Base-by-base conservation (phyloP, 768 basidiomycete species). In the Piloderma croceum region DNA sequence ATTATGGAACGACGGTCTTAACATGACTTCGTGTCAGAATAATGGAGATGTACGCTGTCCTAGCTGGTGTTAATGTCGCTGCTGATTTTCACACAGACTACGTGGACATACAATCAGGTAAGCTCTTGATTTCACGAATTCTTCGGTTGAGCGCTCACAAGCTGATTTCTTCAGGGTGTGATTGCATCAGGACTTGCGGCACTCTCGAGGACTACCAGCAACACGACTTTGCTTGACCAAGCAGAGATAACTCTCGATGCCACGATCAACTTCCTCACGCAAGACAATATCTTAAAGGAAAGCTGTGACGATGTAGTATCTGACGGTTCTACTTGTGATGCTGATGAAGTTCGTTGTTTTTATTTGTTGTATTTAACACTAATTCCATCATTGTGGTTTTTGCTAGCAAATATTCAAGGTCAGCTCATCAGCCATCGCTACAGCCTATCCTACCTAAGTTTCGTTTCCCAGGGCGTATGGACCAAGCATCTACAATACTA, bases 61-160 rank as follows among this genome's bases (percentile, higher is more conserved):
- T 45, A 5, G 23, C 37, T 19, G 11, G 13, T 42, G 17, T 17
- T 17, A 19, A 15, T 15, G 11, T 34, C 17, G 17, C 19, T 27
- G 3, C 4, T 36, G 43, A 18, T 34, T 35, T 7, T 18, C 27
- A 7, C 40, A 19, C 43, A 75, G 70, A 77, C 74, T 4, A 68
- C 75, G 2, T 77, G 77, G 77, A 76, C 71, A 0, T 79, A 79
- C 50, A 77, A 79, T 46, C 76, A 77, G 50, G 75, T 72, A 44
- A 27, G 47, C 42, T 31, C 7, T 32, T 25, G 17, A n/a, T 37
- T 36, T 7, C 23, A 35, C 34, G 6, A 20, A 3, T 12, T 17
- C 9, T 17, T 32, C 38, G 27, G 29, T n/a, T 27, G 3, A 17
- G 22, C 9, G 24, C 9, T 32, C 29, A 18, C 20, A 19, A 25